Conservation (phyloP, 192 early-diverging fungal genomes). For the Coemansia furcata region DNA sequence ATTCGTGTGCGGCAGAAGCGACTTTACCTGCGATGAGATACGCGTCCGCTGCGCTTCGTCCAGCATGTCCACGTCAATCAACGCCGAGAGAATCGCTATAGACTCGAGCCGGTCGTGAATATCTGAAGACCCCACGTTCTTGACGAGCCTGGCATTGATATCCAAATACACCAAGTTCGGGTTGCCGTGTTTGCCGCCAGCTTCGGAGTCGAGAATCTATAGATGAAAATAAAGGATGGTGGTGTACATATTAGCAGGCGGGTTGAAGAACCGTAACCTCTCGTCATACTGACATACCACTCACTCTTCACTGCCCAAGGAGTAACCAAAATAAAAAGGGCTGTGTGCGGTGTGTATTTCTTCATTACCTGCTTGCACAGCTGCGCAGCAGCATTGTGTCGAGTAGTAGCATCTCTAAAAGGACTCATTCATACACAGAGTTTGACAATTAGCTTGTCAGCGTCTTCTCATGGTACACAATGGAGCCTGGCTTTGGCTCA, state of each 20-base stretch:
- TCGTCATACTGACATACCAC: neutral
- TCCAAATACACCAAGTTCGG: conserved; percentile 25
- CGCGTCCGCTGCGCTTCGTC: conserved; percentile 31
- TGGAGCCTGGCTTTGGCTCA: neutral
- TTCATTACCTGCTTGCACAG: conserved; percentile 2
- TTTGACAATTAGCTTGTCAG: neutral
- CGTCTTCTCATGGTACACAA: neutral
- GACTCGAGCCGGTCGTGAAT: conserved; percentile 21
- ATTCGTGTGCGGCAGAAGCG: conserved; percentile 6
- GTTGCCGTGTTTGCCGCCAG: conserved; percentile 18
- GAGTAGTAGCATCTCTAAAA: neutral
- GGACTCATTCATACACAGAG: neutral
- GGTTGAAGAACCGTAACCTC: neutral
- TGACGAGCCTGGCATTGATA: conserved; percentile 7
- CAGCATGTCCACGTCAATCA: conserved; percentile 14
- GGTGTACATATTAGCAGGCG: neutral
- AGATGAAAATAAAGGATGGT: neutral
- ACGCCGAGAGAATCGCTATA: conserved; percentile 16
- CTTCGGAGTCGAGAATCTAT: conserved; percentile 23
- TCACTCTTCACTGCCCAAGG: neutral
- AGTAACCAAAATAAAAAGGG: neutral
- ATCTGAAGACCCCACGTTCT: conserved; percentile 3
- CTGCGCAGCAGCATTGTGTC: neutral
- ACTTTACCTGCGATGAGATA: conserved; percentile 16
- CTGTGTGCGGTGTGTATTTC: neutral